Evolutionary conservation across 305 asterid genomes (phyloP).

Genomic region (Euphrasia arctica): DNA sequence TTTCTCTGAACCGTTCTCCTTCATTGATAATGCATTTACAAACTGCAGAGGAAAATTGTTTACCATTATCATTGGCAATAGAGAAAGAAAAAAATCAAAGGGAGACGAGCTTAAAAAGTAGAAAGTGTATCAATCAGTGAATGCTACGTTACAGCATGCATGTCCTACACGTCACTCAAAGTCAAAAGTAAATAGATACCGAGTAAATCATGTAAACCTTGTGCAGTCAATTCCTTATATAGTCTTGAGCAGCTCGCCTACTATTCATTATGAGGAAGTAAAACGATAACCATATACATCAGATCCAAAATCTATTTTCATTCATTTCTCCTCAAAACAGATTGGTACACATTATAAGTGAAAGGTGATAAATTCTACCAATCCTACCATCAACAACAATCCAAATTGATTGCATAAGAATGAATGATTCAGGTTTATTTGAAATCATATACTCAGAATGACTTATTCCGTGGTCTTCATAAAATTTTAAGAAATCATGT

Average conservation of each 20-base stretch:
- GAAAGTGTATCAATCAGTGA: constrained; percentile 11
- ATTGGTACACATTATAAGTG: background rate
- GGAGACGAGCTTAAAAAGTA: constrained; percentile 16
- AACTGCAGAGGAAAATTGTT: constrained; percentile 28
- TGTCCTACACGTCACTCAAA: constrained; percentile 20
- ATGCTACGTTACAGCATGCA: constrained; percentile 2
- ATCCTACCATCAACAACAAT: constrained; percentile 1
- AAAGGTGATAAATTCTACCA: constrained; percentile 3
- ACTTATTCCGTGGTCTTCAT: constrained; percentile 1
- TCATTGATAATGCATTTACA: constrained; percentile 45
- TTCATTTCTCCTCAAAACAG: constrained; percentile 7
- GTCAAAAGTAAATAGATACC: constrained; percentile 20
- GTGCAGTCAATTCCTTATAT: constrained; percentile 1
- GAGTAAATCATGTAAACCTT: constrained; percentile 1
- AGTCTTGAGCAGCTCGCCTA: background rate
- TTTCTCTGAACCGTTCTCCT: constrained; percentile 51
- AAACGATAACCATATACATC: background rate
- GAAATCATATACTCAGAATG: constrained; percentile 4
- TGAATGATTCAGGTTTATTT: constrained; percentile 13
- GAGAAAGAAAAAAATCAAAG: constrained; percentile 22
- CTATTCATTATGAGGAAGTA: background rate
- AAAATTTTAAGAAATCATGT: background rate
- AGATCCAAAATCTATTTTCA: constrained; percentile 12
- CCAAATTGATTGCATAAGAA: constrained; percentile 15
- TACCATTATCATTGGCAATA: constrained; percentile 11